Percentiles rank a stretch among this genome's conserved stretches.
phyloP scores from a whole-genome alignment of 202 grass and related monocot genomes.

The Cymbopogon flexuosus region DNA sequence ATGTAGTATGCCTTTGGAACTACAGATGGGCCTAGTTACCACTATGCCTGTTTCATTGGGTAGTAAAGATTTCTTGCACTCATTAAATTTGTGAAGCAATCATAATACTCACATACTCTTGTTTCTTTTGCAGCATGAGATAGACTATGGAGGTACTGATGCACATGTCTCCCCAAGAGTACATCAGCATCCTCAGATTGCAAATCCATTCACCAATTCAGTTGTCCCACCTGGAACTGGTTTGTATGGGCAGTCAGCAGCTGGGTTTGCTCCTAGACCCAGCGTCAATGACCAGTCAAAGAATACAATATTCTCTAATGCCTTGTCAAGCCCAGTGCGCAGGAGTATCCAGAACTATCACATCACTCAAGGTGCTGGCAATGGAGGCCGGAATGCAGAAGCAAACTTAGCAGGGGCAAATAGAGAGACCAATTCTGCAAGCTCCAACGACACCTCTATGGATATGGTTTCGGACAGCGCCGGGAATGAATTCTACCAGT shows the following conservation, averaged over 20 bases:
- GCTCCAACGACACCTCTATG: slow-evolving; percentile 81
- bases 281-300: slow-evolving; percentile 62
- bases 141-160: slow-evolving; percentile 72
- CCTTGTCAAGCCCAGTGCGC: slow-evolving; percentile 68
- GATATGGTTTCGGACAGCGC: slow-evolving; percentile 83
- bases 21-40: background rate
- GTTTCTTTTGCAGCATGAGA: slow-evolving; percentile 65
- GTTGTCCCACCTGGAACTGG: slow-evolving; percentile 27
- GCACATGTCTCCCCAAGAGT: slow-evolving; percentile 52
- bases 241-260: slow-evolving; percentile 36
- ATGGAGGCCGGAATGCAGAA: slow-evolving; percentile 51
- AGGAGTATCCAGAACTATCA: slow-evolving; percentile 79
- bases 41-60: slow-evolving; percentile 18
- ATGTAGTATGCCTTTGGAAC: slow-evolving; percentile 19
- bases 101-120: slow-evolving; percentile 9
- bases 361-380: slow-evolving; percentile 52
- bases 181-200: slow-evolving; percentile 41
- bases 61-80: slow-evolving; percentile 9
- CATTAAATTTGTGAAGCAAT: background rate
- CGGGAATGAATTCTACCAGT: slow-evolving; percentile 31
- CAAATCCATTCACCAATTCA: slow-evolving; percentile 49
- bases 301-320: slow-evolving; percentile 76
- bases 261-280: slow-evolving; percentile 41
- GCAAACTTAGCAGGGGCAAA: slow-evolving; percentile 42
- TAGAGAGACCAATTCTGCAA: slow-evolving; percentile 48